Percentiles rank a stretch among this genome's conserved stretches.
Evolutionary conservation across 2,329 filamentous ascomycete species (phyloP).

Genomic region (Davidsoniella australis): DNA sequence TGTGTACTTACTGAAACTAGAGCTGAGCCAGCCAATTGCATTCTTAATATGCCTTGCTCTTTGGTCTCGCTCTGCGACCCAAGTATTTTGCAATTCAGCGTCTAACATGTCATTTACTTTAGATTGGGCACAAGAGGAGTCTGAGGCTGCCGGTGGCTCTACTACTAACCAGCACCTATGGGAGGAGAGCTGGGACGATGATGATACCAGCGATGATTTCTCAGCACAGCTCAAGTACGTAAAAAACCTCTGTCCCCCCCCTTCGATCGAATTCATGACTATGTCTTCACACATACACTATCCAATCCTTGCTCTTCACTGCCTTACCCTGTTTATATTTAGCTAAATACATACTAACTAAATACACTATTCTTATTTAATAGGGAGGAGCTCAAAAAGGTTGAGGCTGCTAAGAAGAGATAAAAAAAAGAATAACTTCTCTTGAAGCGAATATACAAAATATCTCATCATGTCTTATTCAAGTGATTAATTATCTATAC

Average conservation of each 20-base stretch:
- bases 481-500: no score
- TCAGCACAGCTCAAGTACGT: constrained; percentile 81
- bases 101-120: constrained; percentile 6
- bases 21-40: no score
- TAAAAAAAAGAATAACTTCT: constrained; percentile 18
- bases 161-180: constrained; percentile 66
- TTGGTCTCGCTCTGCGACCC: background rate
- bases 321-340: background rate
- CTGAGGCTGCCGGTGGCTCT: constrained; percentile 56
- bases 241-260: background rate
- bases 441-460: no score
- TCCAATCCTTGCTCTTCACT: background rate
- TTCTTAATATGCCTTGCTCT: constrained; percentile 3
- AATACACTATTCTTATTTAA: constrained; percentile 4
- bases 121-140: constrained; percentile 92
- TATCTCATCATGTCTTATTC: no score
- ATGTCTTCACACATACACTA: background rate
- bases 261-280: background rate
- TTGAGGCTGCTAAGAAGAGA: constrained; percentile 57
- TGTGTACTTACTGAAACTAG: constrained; percentile 23
- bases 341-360: constrained; percentile 7
- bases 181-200: constrained; percentile 99
- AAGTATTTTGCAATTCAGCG: background rate
- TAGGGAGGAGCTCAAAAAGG: constrained; percentile 88
- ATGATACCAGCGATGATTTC: constrained; percentile 93